Percentiles rank a stretch among this genome's conserved stretches.
These are phyloP conservation scores for Aureobasidium vineae DNA, from an alignment of 2,329 filamentous ascomycete species.

Conservation along the genomic window DNA sequence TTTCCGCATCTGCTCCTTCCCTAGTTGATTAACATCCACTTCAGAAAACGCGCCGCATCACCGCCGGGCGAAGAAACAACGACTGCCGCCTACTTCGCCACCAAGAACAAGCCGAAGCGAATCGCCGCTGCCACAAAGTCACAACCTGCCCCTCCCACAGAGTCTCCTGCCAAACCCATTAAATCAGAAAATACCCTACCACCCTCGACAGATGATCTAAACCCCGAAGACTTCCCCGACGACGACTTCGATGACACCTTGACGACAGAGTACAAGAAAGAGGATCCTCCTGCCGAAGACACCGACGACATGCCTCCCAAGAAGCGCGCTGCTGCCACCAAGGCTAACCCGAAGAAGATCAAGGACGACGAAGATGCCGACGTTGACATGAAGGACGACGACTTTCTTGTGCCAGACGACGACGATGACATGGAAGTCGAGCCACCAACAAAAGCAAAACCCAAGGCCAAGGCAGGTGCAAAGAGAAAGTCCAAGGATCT, in stretches of 20 bases:
- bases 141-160: slow-evolving; percentile 29
- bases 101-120: slow-evolving; percentile 53
- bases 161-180: slow-evolving; percentile 34
- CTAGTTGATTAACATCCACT: neutral
- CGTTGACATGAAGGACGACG: slow-evolving; percentile 53
- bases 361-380: slow-evolving; percentile 60
- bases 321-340: slow-evolving; percentile 20
- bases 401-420: slow-evolving; percentile 45
- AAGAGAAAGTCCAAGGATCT: slow-evolving; percentile 62
- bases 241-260: slow-evolving; percentile 57
- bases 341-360: slow-evolving; percentile 48
- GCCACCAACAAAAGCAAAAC: slow-evolving; percentile 41
- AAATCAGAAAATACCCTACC: slow-evolving; percentile 33
- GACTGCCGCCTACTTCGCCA: slow-evolving; percentile 62
- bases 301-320: slow-evolving; percentile 40
- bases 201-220: slow-evolving; percentile 41
- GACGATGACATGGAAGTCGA: slow-evolving; percentile 44
- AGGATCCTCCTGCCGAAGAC: slow-evolving; percentile 54
- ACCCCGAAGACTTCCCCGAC: slow-evolving; percentile 39
- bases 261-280: slow-evolving; percentile 65
- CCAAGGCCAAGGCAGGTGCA: slow-evolving; percentile 38
- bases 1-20: slow-evolving; percentile 35
- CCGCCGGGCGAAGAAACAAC: slow-evolving; percentile 58
- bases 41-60: slow-evolving; percentile 50
- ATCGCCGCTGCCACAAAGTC: slow-evolving; percentile 40